A percentile compares a stretch with the other conserved stretches of the same genome.
Evolutionary conservation across 2,329 filamentous ascomycete species (phyloP).

Genomic region (Dactylonectria estremocensis): DNA sequence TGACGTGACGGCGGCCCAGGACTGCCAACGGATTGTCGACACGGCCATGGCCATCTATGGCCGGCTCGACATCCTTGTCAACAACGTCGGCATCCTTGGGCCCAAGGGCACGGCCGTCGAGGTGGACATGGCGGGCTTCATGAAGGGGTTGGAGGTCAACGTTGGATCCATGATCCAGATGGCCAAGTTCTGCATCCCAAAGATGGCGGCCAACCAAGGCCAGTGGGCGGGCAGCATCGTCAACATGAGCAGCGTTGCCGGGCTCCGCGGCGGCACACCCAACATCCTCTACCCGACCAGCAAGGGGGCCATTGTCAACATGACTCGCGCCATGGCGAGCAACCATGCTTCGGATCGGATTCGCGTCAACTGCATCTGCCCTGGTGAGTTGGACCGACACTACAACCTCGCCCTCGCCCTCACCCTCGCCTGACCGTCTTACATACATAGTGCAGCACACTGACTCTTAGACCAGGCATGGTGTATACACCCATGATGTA

Average conservation of each 20-base stretch:
- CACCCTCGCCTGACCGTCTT: too few species aligned
- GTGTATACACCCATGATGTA: slow-evolving; percentile 20
- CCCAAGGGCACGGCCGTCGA: slow-evolving; percentile 72
- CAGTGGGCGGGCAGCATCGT: slow-evolving; percentile 67
- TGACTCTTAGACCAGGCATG: slow-evolving; percentile 18
- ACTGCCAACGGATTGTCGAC: slow-evolving; percentile 64
- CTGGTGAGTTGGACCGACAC: slow-evolving; percentile 54
- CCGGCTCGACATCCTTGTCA: slow-evolving; percentile 74
- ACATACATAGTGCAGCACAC: fast-evolving
- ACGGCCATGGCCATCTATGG: slow-evolving; percentile 65
- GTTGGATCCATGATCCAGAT: slow-evolving; percentile 77
- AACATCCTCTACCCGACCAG: slow-evolving; percentile 63
- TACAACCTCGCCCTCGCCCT: too few species aligned
- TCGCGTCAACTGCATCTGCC: slow-evolving; percentile 66
- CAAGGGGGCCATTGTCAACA: slow-evolving; percentile 65
- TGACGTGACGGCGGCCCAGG: slow-evolving; percentile 68
- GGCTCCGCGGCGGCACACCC: slow-evolving; percentile 63
- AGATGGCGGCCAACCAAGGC: slow-evolving; percentile 68
- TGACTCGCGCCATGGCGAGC: slow-evolving; percentile 67
- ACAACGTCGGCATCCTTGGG: slow-evolving; percentile 75
- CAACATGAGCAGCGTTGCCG: slow-evolving; percentile 76
- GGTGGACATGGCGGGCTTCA: slow-evolving; percentile 73
- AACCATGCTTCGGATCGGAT: slow-evolving; percentile 63
- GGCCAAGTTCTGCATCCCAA: slow-evolving; percentile 73
- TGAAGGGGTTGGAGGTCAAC: slow-evolving; percentile 71